Percentiles rank a stretch among this genome's conserved stretches.
Conservation (phyloP, 129 eudicot species). For the Dittrichia graveolens region DNA sequence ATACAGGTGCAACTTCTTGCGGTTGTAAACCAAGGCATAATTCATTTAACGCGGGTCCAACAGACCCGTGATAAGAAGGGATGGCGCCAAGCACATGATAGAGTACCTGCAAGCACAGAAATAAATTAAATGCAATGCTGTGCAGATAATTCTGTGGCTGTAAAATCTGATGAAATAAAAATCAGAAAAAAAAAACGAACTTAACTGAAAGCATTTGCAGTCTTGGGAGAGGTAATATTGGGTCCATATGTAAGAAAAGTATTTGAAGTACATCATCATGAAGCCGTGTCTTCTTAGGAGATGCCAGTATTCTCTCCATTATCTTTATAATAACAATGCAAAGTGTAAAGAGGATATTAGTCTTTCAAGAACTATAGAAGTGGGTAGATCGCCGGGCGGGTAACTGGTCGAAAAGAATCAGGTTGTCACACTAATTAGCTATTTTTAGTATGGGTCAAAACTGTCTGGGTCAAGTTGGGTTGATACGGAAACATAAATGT, state of each 20-base stretch:
- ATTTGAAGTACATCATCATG: constrained; percentile 86
- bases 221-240: constrained; percentile 90
- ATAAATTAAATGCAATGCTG: too few relatives aligned
- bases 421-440: too few relatives aligned
- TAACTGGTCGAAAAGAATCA: background rate
- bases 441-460: background rate
- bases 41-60: constrained; percentile 92
- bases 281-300: constrained; percentile 89
- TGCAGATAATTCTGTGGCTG: too few relatives aligned
- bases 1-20: constrained; percentile 84
- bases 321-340: constrained; percentile 44
- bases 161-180: too few relatives aligned
- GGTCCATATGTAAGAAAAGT: constrained; percentile 87
- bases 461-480: background rate
- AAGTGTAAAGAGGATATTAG: background rate
- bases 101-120: constrained; percentile 64
- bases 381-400: background rate
- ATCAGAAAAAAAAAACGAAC: constrained; percentile 19
- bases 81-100: constrained; percentile 91
- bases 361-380: background rate
- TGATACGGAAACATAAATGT: background rate
- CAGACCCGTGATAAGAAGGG: constrained; percentile 87
- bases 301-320: constrained; percentile 80
- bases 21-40: constrained; percentile 92
- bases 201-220: constrained; percentile 94